Base-by-base conservation (phyloP, 2,329 filamentous ascomycete genomes). In the Anthostomella pinea region DNA sequence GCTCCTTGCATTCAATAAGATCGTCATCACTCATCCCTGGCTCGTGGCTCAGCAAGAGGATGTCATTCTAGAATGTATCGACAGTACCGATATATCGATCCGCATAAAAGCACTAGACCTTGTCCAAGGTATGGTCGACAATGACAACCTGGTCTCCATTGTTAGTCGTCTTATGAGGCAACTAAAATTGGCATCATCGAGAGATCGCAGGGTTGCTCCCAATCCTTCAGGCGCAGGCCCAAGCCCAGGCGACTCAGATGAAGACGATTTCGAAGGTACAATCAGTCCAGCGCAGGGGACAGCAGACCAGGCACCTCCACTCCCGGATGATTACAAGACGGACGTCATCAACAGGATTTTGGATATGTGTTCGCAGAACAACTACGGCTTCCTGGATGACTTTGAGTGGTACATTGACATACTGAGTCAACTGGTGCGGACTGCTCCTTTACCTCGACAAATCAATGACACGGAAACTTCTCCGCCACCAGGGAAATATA, bases 391-490 rank as follows among this genome's bases (percentile, higher is more conserved):
- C 55, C 72, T 98, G 30, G 69, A 75, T 34, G 91, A 98, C 58
- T 98, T 98, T 60, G 91, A 96, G 50, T 98, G 93, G 93, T 97
- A 97, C 60, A 85, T 97, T 48, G 87, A 93, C 49, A 79, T 95
- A 18, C 68, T 98, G 19, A 84, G 87, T 5, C 88, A 95, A 57
- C 75, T 98, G 10, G 80, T 96, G 25, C 81, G 83, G 57, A 73
- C 87, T 65, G 70, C 83, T 14, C 85, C 69, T 0, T 51, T 68
- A n/a, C 65, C 73, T 30, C 65, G 67, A 24, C 54, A 56, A 6
- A 51, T 55, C 6, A 56, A 56, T 5, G 67, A 69, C 25, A 40
- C 57, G 6, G 57, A 63, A 8, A 49, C 56, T 3, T 45, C 57
- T 8, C 45, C 55, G 10, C 51, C 53, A 9, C 51, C 53, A 16